These are phyloP conservation scores for Sclerotiophoma versabilis DNA, from an alignment of 2,329 filamentous ascomycete genomes.

Conservation along the genomic window DNA sequence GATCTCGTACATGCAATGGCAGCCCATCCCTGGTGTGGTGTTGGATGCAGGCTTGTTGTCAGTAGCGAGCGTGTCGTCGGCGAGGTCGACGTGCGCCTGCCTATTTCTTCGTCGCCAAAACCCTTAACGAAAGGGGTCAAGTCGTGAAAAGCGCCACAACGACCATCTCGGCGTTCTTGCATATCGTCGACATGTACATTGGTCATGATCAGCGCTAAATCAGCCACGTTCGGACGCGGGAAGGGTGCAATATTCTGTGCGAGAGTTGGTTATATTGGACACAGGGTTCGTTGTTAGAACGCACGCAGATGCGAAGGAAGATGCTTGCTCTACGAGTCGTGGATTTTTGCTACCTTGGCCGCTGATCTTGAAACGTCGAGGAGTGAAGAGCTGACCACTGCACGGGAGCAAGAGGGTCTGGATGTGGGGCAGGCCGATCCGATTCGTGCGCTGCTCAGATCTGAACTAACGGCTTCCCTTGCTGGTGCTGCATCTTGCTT, in stretches of 20 bases:
- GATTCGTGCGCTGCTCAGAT: constrained; percentile 45
- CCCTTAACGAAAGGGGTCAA: constrained; percentile 28
- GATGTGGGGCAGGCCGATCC: constrained; percentile 42
- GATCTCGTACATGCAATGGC: constrained; percentile 10
- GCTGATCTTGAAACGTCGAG: constrained; percentile 26
- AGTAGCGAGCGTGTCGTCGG: constrained; percentile 35
- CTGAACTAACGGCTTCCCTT: constrained; percentile 40
- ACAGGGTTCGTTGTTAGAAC: constrained; percentile 2
- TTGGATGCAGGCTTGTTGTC: constrained; percentile 22
- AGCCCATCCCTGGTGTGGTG: constrained; percentile 16
- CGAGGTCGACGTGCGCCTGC: constrained; percentile 34
- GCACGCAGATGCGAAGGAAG: constrained; percentile 1
- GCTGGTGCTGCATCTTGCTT: constrained; percentile 42
- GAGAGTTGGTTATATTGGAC: constrained; percentile 8
- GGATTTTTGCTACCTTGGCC: constrained; percentile 7
- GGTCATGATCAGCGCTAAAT: constrained; percentile 12
- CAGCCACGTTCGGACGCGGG: constrained; percentile 11
- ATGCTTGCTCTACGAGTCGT: constrained; percentile 17
- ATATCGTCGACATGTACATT: constrained; percentile 3
- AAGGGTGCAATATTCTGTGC: constrained; percentile 14
- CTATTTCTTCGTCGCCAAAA: constrained; percentile 17
- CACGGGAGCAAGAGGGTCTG: constrained; percentile 29
- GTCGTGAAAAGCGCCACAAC: constrained; percentile 30
- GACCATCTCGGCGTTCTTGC: constrained; percentile 26
- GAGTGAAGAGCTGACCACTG: constrained; percentile 12